Evolutionary conservation across 2,329 filamentous ascomycete genomes (phyloP), one percentile per base, ranked within the genome.

Genomic region (Chaetoscypha palmicola): DNA sequence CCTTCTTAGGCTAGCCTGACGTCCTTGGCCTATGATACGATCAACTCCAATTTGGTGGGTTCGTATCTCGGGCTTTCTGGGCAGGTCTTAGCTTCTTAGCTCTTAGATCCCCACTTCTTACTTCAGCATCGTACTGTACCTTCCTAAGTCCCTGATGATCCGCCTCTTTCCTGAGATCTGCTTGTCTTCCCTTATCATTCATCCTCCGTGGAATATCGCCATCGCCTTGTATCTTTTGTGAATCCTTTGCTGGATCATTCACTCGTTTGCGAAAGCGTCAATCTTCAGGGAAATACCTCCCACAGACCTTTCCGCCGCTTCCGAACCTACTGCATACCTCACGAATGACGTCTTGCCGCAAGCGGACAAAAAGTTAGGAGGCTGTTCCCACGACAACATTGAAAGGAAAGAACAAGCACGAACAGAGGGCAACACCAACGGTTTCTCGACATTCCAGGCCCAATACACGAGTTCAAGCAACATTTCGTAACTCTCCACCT

Each of bases 271-370:
- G 32, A 34, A 16, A 28, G 24, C 24, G 16, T n/a, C n/a, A n/a
- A n/a, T n/a, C n/a, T n/a, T n/a, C n/a, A n/a, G n/a, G n/a, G n/a
- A 34, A 16, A 34, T 34, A 34, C 19, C 19, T 34, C 32, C 17
- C 10, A 16, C 9, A 16, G 17, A 16, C 17, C 10, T 16, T 16
- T 19, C 32, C 32, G 32, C 32, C 32, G 3, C 32, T 34, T 17
- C 32, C 32, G 32, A 34, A 34, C 12, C 28, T 31, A n/a, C 7
- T 28, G 12, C 24, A 28, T 28, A n/a, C 19, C 10, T 34, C 17
- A 10, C 32, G 19, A 16, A 34, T 34, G 32, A 34, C 32, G 32
- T 34, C 32, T 34, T 34, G 32, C 14, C 32, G 32, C 32, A 17
- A 34, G 16, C 17, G n/a, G 17, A 9, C 28, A 31, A 14, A 14